A percentile compares a stretch with the other conserved stretches of the same genome.
Evolutionary conservation across 352 stramenopile species (phyloP).

Genomic region (Phytophthora citricola): DNA sequence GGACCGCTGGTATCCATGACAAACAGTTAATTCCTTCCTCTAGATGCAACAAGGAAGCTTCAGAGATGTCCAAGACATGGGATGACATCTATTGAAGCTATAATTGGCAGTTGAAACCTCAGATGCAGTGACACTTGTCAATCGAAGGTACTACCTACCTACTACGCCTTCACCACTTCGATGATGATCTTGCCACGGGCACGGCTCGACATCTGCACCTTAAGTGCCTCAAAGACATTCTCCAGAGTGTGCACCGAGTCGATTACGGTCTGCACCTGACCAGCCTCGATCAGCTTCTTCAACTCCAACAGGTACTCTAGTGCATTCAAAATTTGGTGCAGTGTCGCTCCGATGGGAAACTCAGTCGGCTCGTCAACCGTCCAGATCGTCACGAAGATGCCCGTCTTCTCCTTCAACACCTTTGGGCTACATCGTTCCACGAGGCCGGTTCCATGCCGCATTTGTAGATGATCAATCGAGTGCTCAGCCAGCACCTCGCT

Average conservation of each 20-base stretch:
- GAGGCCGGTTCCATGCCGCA: slow-evolving; percentile 12
- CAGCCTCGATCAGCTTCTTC: slow-evolving; percentile 39
- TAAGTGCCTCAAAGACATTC: slow-evolving; percentile 56
- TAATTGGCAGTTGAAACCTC: slow-evolving; percentile 12
- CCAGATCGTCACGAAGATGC: slow-evolving; percentile 48
- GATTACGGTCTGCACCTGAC: slow-evolving; percentile 48
- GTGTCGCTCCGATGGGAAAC: slow-evolving; percentile 57
- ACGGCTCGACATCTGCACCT: slow-evolving; percentile 56
- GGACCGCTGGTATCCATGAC: slow-evolving; percentile 49
- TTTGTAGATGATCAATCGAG: slow-evolving; percentile 46
- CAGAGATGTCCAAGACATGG: slow-evolving; percentile 9
- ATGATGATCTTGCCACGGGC: slow-evolving; percentile 75
- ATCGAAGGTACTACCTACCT: neutral
- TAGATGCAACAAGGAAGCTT: neutral
- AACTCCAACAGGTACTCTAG: slow-evolving; percentile 37
- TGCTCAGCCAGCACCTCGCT: slow-evolving; percentile 35
- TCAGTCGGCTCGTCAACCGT: slow-evolving; percentile 48
- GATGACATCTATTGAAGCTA: slow-evolving; percentile 17
- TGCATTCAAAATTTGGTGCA: slow-evolving; percentile 28
- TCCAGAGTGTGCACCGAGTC: slow-evolving; percentile 63
- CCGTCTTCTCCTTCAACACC: slow-evolving; percentile 43
- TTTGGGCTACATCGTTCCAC: slow-evolving; percentile 45
- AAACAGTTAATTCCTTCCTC: slow-evolving; percentile 1
- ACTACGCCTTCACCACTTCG: slow-evolving; percentile 43
- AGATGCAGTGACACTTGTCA: too few species aligned